Conservation (phyloP, 78 protist genomes). For the Diacronema lutheri region DNA sequence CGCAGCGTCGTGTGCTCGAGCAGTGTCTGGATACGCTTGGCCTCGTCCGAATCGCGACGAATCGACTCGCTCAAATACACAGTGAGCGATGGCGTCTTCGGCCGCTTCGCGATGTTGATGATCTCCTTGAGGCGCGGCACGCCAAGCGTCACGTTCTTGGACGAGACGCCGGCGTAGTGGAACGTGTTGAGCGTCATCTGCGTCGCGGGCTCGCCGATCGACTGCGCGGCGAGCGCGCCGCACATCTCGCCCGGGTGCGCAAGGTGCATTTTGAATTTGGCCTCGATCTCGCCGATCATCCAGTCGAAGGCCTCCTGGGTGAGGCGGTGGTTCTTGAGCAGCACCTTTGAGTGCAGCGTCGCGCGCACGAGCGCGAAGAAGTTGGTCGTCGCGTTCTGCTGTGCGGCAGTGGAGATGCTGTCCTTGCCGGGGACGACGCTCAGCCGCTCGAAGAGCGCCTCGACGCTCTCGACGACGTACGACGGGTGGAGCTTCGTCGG, state of each 20-base stretch:
- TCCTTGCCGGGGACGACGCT: conserved; percentile 40
- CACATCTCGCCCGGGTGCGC: conserved; percentile 91
- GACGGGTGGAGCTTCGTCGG: conserved; percentile 41
- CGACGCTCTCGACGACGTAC: conserved; percentile 36
- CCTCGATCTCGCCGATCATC: conserved; percentile 89
- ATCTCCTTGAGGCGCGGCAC: conserved; percentile 91
- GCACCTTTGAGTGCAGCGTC: conserved; percentile 73
- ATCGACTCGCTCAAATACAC: conserved; percentile 31
- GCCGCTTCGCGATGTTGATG: conserved; percentile 89
- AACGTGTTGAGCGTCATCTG: conserved; percentile 99
- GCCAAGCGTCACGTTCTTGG: conserved; percentile 91
- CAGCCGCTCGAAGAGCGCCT: not conserved
- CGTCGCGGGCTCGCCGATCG: conserved; percentile 99
- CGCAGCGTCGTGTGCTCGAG: conserved; percentile 86
- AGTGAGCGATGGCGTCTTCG: conserved; percentile 86
- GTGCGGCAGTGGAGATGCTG: conserved; percentile 59
- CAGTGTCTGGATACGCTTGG: not conserved
- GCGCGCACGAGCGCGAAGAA: conserved; percentile 72
- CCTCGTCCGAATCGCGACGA: not conserved
- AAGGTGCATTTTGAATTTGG: conserved; percentile 66
- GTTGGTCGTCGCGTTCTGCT: conserved; percentile 71
- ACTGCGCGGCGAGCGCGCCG: conserved; percentile 97
- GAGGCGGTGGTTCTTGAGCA: conserved; percentile 11
- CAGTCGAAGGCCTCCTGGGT: conserved; percentile 84
- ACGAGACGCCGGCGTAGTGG: conserved; percentile 98